Evolutionary conservation across 2,329 filamentous ascomycete genomes (phyloP), one percentile per base, ranked within the genome.

Genomic region (Diplodia scrobiculata): DNA sequence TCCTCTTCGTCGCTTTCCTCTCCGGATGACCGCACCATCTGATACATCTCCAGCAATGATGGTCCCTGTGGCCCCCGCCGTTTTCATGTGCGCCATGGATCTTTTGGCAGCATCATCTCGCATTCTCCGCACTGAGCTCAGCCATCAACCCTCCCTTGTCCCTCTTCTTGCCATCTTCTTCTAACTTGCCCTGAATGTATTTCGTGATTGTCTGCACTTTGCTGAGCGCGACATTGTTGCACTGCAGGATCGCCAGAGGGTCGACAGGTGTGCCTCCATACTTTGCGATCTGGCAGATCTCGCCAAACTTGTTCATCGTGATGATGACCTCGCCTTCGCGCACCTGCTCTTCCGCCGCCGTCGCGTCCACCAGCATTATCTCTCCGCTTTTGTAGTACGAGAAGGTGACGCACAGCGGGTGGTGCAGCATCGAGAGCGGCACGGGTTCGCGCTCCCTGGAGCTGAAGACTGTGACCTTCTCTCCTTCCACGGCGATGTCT

Each of bases 201-300:
- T 85, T 84, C 69, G 90, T 90, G 70, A 97, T 84, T 71, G 91
- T 88, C 80, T 91, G 92, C 21, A 91, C 91, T 79, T 93, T 96
- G 68, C 84, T 83, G 75, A 94, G 77, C 11, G 93, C 92, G 67
- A 89, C 79, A 65, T 85, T 87, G 1, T 90, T 88, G 78, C 91
- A 96, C 71, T 88, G 86, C 70, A 99, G 81, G 70, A 98, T 80
- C 38, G 85, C 82, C 68, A 93, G 81, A 1, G 93, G 92, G 75
- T 97, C 91, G 13, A 97, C 86, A 0, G 92, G 86, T 21, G 86
- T 84, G 29, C 95, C 95, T 27, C 94, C 93, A 67, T 95, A 86
- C 81, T 99, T 99, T 34, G 92, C 89, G 68, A 97, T 86, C 78
- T 96, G 91, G 73, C 92, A 96, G 48, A 97, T 86, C 80, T 97